These are phyloP conservation scores for Liriodendron chinense DNA, from an alignment of 164 flowering plant species.

Conservation along the genomic window DNA sequence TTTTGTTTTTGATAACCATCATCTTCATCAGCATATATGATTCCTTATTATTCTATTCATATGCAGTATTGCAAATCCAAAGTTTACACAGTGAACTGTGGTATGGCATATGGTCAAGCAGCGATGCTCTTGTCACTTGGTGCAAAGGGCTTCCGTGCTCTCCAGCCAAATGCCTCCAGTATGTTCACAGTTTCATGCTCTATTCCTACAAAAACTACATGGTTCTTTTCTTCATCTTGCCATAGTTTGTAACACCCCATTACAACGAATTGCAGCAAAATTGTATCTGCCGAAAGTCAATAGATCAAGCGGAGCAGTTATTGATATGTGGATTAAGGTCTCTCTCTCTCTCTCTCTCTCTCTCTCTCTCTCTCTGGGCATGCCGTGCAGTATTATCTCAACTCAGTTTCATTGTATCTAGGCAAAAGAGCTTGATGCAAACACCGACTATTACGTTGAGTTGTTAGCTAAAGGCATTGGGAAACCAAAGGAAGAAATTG, in stretches of 20 bases:
- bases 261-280: slow-evolving; percentile 54
- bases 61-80: slow-evolving; percentile 60
- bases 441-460: slow-evolving; percentile 65
- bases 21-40: neutral
- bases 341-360: slow-evolving; percentile 10
- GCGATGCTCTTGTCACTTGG: slow-evolving; percentile 90
- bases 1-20: neutral
- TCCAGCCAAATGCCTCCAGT: slow-evolving; percentile 77
- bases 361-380: neutral
- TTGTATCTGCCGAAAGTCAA: slow-evolving; percentile 68
- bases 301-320: slow-evolving; percentile 66
- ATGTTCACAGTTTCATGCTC: slow-evolving; percentile 7
- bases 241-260: slow-evolving; percentile 7
- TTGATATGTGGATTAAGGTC: slow-evolving; percentile 94
- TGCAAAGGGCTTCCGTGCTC: slow-evolving; percentile 71
- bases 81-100: slow-evolving; percentile 71
- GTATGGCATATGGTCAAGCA: slow-evolving; percentile 94
- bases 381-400: neutral
- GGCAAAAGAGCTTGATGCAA: slow-evolving; percentile 87
- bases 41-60: slow-evolving; percentile 11
- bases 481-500: slow-evolving; percentile 67
- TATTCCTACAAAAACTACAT: neutral
- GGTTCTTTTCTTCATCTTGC: neutral
- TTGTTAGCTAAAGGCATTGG: slow-evolving; percentile 78
- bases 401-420: slow-evolving; percentile 15